Conservation (phyloP, 139 green algal genomes). For the Chara braunii region DNA sequence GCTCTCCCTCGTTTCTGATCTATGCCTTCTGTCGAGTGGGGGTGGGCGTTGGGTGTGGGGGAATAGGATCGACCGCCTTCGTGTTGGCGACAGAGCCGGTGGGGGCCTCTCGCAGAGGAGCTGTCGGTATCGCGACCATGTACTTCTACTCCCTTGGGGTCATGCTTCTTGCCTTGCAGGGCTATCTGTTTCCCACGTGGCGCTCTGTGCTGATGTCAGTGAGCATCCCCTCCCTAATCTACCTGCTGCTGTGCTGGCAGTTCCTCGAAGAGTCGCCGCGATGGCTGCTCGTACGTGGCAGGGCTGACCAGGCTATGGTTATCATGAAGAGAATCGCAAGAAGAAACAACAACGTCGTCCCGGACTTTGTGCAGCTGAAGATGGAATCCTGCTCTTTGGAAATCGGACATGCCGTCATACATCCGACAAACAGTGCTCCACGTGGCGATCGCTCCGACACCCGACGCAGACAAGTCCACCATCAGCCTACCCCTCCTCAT, state of each 20-base stretch:
- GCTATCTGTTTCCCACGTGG: not conserved
- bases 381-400: too few species aligned
- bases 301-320: not conserved
- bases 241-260: not conserved
- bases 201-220: not conserved
- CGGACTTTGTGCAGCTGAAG: not conserved
- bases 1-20: not conserved
- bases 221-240: not conserved
- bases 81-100: constrained; percentile 13
- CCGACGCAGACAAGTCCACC: too few species aligned
- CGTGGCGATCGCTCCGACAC: too few species aligned
- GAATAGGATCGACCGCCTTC: constrained; percentile 4
- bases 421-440: too few species aligned
- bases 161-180: constrained; percentile 4
- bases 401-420: too few species aligned
- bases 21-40: not conserved
- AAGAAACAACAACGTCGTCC: not conserved
- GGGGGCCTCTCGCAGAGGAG: not conserved
- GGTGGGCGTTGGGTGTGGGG: constrained; percentile 3
- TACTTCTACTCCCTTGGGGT: not conserved
- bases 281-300: constrained; percentile 5
- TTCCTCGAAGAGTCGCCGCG: constrained; percentile 8
- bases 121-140: not conserved
- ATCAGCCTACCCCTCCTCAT: too few species aligned
- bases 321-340: not conserved